phyloP scores from a whole-genome alignment of 257 asterid genomes.

The Gentiana straminea region DNA sequence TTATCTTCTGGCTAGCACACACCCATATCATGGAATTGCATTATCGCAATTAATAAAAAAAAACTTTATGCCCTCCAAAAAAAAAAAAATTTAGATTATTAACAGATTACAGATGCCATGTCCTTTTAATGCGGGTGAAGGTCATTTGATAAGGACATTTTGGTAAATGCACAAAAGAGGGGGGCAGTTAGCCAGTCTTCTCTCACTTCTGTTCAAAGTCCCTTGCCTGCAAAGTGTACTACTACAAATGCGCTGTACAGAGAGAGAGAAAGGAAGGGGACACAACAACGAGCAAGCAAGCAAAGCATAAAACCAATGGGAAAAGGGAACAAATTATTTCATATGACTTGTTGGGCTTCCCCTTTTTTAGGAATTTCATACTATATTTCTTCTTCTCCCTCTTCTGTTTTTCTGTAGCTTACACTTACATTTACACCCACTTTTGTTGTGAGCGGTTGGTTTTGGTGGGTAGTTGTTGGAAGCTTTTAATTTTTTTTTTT shows the following conservation, averaged over 20 bases:
- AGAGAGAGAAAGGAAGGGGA: background rate
- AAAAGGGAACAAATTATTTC: constrained; percentile 21
- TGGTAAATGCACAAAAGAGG: constrained; percentile 33
- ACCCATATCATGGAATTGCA: too few species aligned
- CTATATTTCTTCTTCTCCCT: constrained; percentile 5
- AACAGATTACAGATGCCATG: too few species aligned
- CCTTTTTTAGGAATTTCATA: constrained; percentile 14
- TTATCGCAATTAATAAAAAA: too few species aligned
- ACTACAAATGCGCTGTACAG: constrained; percentile 6
- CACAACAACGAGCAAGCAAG: constrained; percentile 8
- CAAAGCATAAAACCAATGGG: constrained; percentile 39
- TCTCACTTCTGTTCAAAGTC: constrained; percentile 65
- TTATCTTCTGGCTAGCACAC: too few species aligned
- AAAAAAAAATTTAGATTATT: too few species aligned
- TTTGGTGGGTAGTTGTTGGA: constrained; percentile 11
- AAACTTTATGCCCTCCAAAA: too few species aligned
- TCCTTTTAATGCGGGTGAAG: constrained; percentile 11
- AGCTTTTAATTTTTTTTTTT: constrained; percentile 10
- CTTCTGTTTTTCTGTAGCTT: too few species aligned
- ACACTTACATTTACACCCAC: too few species aligned
- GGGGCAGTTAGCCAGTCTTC: constrained; percentile 43
- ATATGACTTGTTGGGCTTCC: constrained; percentile 17
- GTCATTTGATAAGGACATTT: constrained; percentile 41
- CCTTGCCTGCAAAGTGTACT: constrained; percentile 90
- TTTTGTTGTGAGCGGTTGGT: background rate